Evolutionary conservation across 1,284 basidiomycete genomes (phyloP).

Genomic region (Ustilago shanxiensis): DNA sequence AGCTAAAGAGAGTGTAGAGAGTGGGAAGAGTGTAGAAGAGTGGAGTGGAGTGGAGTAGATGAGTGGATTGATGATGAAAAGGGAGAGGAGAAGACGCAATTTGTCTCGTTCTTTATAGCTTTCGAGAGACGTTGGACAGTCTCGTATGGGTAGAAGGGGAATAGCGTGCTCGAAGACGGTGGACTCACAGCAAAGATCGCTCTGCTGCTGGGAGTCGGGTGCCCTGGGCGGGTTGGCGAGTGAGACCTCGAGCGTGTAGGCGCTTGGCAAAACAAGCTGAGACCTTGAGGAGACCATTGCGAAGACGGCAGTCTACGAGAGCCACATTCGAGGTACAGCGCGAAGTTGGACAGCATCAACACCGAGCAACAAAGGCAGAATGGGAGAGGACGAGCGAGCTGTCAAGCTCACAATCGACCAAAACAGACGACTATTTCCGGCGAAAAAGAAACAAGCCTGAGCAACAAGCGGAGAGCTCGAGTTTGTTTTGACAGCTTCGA

Average conservation of each 20-base stretch:
- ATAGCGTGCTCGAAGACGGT: slow-evolving; percentile 20
- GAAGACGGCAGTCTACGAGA: slow-evolving; percentile 7
- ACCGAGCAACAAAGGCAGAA: neutral
- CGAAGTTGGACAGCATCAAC: slow-evolving; percentile 7
- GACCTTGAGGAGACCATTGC: neutral
- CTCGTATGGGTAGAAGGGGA: neutral
- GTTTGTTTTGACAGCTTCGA: slow-evolving; percentile 15
- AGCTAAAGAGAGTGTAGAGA: slow-evolving; percentile 39
- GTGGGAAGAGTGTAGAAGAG: slow-evolving; percentile 43
- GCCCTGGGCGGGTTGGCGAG: slow-evolving; percentile 2
- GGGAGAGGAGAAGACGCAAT: slow-evolving; percentile 30
- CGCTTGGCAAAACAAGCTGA: slow-evolving; percentile 2
- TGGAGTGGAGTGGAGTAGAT: slow-evolving; percentile 46
- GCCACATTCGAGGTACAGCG: neutral
- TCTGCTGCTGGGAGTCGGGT: neutral
- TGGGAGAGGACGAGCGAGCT: too few species aligned
- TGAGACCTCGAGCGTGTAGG: slow-evolving; percentile 7
- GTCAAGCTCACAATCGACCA: slow-evolving; percentile 8
- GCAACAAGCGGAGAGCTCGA: neutral
- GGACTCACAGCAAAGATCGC: neutral
- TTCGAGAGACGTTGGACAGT: slow-evolving; percentile 9
- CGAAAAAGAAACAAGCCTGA: slow-evolving; percentile 11
- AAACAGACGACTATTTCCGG: slow-evolving; percentile 27
- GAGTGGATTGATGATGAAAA: slow-evolving; percentile 59
- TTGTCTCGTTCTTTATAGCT: slow-evolving; percentile 48